Evolutionary conservation across 495 filamentous ascomycete genomes (phyloP).

Genomic region (Immersiella caudata): DNA sequence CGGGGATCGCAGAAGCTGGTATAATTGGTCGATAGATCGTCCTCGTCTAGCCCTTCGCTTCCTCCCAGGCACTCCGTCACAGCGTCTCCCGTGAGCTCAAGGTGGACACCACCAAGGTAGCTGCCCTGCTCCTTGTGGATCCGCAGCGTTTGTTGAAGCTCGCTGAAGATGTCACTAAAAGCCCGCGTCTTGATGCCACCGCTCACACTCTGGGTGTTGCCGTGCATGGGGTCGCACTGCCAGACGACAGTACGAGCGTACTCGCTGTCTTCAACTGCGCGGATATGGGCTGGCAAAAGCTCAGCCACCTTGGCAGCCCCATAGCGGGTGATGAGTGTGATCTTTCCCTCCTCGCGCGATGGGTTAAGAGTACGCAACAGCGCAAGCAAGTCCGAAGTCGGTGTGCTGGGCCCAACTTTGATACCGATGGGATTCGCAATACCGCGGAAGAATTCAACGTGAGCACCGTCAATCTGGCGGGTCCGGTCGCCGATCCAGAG

Average conservation of each 20-base stretch:
- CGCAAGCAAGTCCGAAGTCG: slow-evolving; percentile 66
- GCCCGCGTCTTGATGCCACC: slow-evolving; percentile 83
- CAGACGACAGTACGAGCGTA: slow-evolving; percentile 83
- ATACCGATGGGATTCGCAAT: slow-evolving; percentile 94
- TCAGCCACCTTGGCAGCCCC: slow-evolving; percentile 71
- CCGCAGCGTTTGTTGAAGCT: slow-evolving; percentile 74
- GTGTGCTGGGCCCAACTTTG: slow-evolving; percentile 89
- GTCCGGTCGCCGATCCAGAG: slow-evolving; percentile 98
- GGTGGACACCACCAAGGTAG: slow-evolving; percentile 89
- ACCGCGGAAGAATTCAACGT: slow-evolving; percentile 96
- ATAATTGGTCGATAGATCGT: slow-evolving; percentile 84
- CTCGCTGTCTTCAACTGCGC: slow-evolving; percentile 70
- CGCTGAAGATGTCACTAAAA: slow-evolving; percentile 82
- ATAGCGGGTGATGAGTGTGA: slow-evolving; percentile 95
- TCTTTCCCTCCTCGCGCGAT: slow-evolving; percentile 76
- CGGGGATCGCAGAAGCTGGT: slow-evolving; percentile 94
- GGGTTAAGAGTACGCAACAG: slow-evolving; percentile 88
- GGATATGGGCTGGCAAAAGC: slow-evolving; percentile 80
- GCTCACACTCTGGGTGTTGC: slow-evolving; percentile 72
- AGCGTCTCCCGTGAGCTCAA: slow-evolving; percentile 92
- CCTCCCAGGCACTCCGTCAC: slow-evolving; percentile 97
- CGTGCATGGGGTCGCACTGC: slow-evolving; percentile 99
- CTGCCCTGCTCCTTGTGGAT: slow-evolving; percentile 83
- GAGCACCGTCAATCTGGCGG: slow-evolving; percentile 84
- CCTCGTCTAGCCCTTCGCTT: slow-evolving; percentile 82